phyloP scores from a whole-genome alignment of 805 yeast species.

The Candida ficus region DNA sequence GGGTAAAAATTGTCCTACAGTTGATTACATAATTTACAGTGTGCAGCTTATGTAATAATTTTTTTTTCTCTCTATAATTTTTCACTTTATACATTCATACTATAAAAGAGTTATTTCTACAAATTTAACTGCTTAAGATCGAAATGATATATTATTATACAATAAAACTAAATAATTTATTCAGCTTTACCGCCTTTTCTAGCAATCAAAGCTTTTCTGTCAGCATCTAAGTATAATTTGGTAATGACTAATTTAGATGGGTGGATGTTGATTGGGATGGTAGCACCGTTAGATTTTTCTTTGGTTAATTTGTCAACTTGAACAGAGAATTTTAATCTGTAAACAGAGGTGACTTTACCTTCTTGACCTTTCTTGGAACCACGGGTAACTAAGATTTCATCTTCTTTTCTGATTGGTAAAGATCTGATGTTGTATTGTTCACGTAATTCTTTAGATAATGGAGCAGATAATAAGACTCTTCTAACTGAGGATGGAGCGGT shows the following conservation, averaged over 20 bases:
- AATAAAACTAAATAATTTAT: slow-evolving; percentile 40
- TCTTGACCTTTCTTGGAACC: slow-evolving; percentile 99
- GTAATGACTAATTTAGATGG: slow-evolving; percentile 99
- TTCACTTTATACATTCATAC: too few relatives aligned
- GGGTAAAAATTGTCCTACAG: slow-evolving; percentile 3
- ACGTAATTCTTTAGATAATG: slow-evolving; percentile 97
- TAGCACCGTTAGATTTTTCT: slow-evolving; percentile 97
- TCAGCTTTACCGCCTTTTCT: slow-evolving; percentile 98
- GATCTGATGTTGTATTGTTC: slow-evolving; percentile 95
- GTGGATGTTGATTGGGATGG: slow-evolving; percentile 95
- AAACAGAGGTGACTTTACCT: slow-evolving; percentile 95
- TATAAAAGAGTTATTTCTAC: too few relatives aligned
- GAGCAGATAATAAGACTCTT: slow-evolving; percentile 95
- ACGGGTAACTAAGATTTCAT: slow-evolving; percentile 92
- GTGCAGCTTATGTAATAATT: too few relatives aligned
- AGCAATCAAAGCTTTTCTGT: slow-evolving; percentile 95
- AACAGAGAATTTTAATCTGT: slow-evolving; percentile 96
- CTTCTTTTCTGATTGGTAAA: slow-evolving; percentile 97
- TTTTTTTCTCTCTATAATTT: too few relatives aligned
- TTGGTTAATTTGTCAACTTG: slow-evolving; percentile 96
- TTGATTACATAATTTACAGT: too few relatives aligned
- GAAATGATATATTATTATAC: slow-evolving; percentile 11
- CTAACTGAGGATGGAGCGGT: slow-evolving; percentile 94
- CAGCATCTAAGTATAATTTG: slow-evolving; percentile 96
- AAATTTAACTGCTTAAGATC: background rate